Evolutionary conservation across 108 stramenopile genomes (phyloP).

Genomic region (Skeletonema tropicum): DNA sequence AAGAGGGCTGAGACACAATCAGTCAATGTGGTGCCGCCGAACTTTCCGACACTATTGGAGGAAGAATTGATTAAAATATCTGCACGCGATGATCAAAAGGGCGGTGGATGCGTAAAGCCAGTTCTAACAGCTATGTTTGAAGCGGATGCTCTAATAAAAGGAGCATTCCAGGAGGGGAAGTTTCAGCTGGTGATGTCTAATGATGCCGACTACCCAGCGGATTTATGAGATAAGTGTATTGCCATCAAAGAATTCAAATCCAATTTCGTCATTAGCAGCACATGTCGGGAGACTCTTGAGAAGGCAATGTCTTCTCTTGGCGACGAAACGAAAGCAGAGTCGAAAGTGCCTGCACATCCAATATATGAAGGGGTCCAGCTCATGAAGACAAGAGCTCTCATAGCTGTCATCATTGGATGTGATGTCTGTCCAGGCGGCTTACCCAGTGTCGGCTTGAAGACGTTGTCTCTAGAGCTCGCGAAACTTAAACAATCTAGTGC

Average conservation of each 20-base stretch:
- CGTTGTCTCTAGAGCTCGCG: too few relatives aligned
- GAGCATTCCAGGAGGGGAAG: neutral
- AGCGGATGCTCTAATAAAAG: slow-evolving; percentile 17
- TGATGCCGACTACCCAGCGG: slow-evolving; percentile 15
- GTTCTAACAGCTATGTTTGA: slow-evolving; percentile 15
- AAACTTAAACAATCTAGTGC: too few relatives aligned
- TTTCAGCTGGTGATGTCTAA: slow-evolving; percentile 9
- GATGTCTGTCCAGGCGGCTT: too few relatives aligned
- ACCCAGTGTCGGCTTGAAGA: too few relatives aligned
- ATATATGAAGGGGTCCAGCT: slow-evolving; percentile 14
- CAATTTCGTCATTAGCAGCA: neutral
- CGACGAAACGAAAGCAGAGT: neutral
- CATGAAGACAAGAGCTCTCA: neutral
- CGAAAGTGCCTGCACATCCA: neutral
- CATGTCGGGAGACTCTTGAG: slow-evolving; percentile 4
- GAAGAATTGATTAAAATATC: slow-evolving; percentile 1
- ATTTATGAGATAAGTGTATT: slow-evolving; percentile 9
- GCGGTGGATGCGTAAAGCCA: slow-evolving; percentile 10
- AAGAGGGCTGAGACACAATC: slow-evolving; percentile 26
- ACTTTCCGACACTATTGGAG: slow-evolving; percentile 14
- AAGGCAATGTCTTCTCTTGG: slow-evolving; percentile 4
- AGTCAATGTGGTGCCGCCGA: slow-evolving; percentile 14
- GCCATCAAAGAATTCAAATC: slow-evolving; percentile 5
- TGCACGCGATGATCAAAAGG: slow-evolving; percentile 14
- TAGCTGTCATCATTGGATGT: neutral